Evolutionary conservation across 2,329 filamentous ascomycete species (phyloP).

Genomic region (Pestalotiopsis sp.): DNA sequence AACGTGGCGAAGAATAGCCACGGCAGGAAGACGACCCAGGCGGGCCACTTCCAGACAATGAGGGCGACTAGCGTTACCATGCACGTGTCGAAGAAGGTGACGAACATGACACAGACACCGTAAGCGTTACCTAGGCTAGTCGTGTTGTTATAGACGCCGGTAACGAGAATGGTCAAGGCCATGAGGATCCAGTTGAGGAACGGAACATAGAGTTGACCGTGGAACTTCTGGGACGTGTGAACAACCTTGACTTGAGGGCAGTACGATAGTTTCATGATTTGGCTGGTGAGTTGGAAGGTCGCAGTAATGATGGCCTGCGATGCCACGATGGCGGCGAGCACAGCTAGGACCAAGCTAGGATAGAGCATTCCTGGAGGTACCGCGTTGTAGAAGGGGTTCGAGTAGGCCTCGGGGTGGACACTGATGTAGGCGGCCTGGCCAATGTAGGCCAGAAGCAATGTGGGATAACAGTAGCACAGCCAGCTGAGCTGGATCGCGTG

Average conservation of each 20-base stretch:
- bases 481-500: constrained; percentile 72
- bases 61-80: constrained; percentile 73
- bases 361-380: constrained; percentile 69
- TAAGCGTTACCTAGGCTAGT: constrained; percentile 73
- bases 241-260: constrained; percentile 75
- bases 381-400: constrained; percentile 74
- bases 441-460: constrained; percentile 63
- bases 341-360: constrained; percentile 66
- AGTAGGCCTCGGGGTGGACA: constrained; percentile 54
- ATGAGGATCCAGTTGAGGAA: constrained; percentile 76
- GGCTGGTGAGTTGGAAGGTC: constrained; percentile 54
- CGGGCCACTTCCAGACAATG: constrained; percentile 67
- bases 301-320: constrained; percentile 79
- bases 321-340: constrained; percentile 72
- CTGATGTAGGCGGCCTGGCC: constrained; percentile 76
- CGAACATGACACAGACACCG: constrained; percentile 74
- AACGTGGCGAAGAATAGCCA: constrained; percentile 66
- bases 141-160: constrained; percentile 66
- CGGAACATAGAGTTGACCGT: constrained; percentile 77
- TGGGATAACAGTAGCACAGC: constrained; percentile 69
- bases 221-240: constrained; percentile 68
- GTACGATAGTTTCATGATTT: constrained; percentile 67
- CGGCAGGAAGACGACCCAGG: constrained; percentile 58
- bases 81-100: constrained; percentile 76
- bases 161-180: constrained; percentile 73